Evolutionary conservation across 2,329 filamentous ascomycete species (phyloP).

Genomic region (Colletotrichum echinochloae): DNA sequence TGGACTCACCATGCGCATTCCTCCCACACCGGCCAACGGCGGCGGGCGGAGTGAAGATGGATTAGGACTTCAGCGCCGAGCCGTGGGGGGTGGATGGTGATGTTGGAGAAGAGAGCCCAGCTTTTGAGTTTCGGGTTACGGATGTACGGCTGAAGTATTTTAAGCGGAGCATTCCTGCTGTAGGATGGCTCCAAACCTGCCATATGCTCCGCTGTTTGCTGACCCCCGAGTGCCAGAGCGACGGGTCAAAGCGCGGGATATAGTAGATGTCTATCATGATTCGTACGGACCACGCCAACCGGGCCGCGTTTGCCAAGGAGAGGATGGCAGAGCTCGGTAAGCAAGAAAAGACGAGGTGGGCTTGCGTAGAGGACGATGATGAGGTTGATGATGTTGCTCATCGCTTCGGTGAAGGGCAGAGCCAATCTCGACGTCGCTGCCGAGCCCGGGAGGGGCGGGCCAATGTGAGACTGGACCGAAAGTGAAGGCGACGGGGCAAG

Average conservation of each 20-base stretch:
- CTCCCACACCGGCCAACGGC: not conserved
- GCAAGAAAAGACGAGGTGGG: not conserved
- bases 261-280: not conserved
- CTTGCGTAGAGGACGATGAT: not conserved
- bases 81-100: not conserved
- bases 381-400: not conserved
- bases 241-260: slow-evolving; percentile 28
- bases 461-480: not conserved
- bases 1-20: not conserved
- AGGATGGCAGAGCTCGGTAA: not conserved
- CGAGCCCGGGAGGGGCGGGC: not conserved
- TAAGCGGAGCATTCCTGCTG: slow-evolving; percentile 18
- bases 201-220: slow-evolving; percentile 17
- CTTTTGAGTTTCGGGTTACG: slow-evolving; percentile 3
- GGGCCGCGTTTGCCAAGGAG: not conserved
- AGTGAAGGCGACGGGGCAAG: not conserved
- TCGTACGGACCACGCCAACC: not conserved
- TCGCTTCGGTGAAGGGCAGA: not conserved
- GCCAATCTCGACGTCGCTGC: not conserved
- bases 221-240: slow-evolving; percentile 10
- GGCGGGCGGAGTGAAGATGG: not conserved
- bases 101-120: not conserved
- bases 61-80: not conserved
- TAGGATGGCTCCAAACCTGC: slow-evolving; percentile 14
- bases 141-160: slow-evolving; percentile 21